Evolutionary conservation across 306 rosid genomes (phyloP), one percentile per base, ranked within the genome.

Genomic region (Nissolia schottii): DNA sequence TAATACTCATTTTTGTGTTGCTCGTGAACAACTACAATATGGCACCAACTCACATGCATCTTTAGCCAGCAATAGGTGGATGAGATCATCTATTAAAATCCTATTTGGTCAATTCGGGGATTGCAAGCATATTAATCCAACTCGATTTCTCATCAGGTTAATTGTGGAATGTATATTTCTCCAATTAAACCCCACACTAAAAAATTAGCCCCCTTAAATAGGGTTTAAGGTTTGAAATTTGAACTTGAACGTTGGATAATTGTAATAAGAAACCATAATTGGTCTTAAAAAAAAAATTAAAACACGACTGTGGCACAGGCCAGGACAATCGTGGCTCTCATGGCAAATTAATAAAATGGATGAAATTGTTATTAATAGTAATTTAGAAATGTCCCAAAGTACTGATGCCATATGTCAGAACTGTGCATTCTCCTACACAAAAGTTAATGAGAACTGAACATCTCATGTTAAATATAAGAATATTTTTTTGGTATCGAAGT

Each of bases 171-270:
- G n/a, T 25, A 64, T 43, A 29, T 4, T 25, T 25, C 27, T 24
- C 12, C 56, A 25, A 64, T n/a, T 24, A 64, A 40, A 64, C 22
- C 7, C 23, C 22, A 7, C 37, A 19, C 3, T 38, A 16, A 46
- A 46, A 15, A 9, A 1, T 8, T 37, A 37, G 2, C 13, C 43
- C 6, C 5, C 55, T 49, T 49, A 18, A 24, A 13, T 24, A 48
- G 18, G 18, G 59, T 18, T 48, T 11, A 46, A 67, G 61, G 73
- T 67, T 67, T 49, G 60, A 67, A 67, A 32, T 50, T 67, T 67
- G 62, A 49, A 67, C 22, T 67, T 18, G 49, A 13, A 6, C 20
- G 23, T 67, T 6, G n/a, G 54, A 50, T 28, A 15, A 56, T 56
- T 13, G 48, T 31, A 34, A 16, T 23, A 50, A 68, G 73, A 54